Evolutionary conservation across 108 stramenopile species (phyloP), one percentile per base, ranked within the genome.

Genomic region (Cyclostephanos tholiformis): DNA sequence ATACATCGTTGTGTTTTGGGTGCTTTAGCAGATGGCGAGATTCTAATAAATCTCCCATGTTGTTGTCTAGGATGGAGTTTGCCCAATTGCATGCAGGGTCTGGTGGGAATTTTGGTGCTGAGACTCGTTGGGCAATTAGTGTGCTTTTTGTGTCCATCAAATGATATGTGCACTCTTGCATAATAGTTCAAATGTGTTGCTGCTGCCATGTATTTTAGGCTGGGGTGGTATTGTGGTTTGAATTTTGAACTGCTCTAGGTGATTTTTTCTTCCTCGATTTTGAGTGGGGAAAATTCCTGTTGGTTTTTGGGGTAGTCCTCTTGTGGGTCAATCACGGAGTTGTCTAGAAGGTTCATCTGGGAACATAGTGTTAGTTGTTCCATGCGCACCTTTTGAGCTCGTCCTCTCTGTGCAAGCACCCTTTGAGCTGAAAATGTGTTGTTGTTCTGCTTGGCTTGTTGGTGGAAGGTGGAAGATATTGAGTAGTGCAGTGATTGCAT

Each of bases 391-490:
- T n/a, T n/a, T n/a, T n/a, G n/a, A n/a, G 50, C 10, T 20, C 8
- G 50, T 2, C 17, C 10, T n/a, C n/a, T n/a, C n/a, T 51, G 4
- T 2, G 2, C 3, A 20, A 20, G 19, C 4, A 51, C 50, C 50
- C 50, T 51, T 51, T 51, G 50, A 20, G 50, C 20, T 51, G 50
- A n/a, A n/a, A n/a, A n/a, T n/a, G n/a, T n/a, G n/a, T n/a, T n/a
- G n/a, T n/a, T n/a, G n/a, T n/a, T n/a, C n/a, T n/a, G n/a, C n/a
- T n/a, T n/a, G n/a, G n/a, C n/a, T n/a, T n/a, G n/a, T n/a, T n/a
- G n/a, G n/a, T n/a, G n/a, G n/a, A n/a, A n/a, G n/a, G n/a, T n/a
- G n/a, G n/a, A n/a, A n/a, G n/a, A n/a, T n/a, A n/a, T n/a, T n/a
- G n/a, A n/a, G n/a, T n/a, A n/a, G n/a, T n/a, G n/a, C n/a, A n/a